These are phyloP conservation scores for Amanita exitialis DNA, from an alignment of 768 basidiomycete genomes.

Conservation along the genomic window DNA sequence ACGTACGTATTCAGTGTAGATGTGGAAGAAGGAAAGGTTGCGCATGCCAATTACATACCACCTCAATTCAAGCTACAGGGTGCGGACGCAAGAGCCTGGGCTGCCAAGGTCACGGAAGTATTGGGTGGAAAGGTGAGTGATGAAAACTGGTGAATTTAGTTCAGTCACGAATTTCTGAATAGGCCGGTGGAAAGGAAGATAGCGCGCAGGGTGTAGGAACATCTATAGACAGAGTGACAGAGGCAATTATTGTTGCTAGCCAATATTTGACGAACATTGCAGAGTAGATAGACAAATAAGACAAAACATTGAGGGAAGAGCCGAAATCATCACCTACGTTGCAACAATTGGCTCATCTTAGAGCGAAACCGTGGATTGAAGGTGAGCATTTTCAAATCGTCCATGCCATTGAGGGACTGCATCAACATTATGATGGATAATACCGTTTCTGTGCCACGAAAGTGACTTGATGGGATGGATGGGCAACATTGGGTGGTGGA, in stretches of 20 bases:
- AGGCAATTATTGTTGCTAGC: conserved; percentile 54
- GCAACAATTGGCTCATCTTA: not conserved
- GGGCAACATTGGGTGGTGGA: conserved; percentile 7
- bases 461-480: conserved; percentile 11
- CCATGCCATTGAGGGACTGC: not conserved
- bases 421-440: not conserved
- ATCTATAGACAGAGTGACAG: conserved; percentile 48
- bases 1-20: conserved; percentile 86
- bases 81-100: conserved; percentile 86
- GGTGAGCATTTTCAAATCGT: not conserved
- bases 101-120: conserved; percentile 62
- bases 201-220: conserved; percentile 82
- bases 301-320: not conserved
- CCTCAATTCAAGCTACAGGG: conserved; percentile 47
- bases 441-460: not conserved
- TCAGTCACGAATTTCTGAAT: not conserved
- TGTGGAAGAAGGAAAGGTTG: conserved; percentile 57
- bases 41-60: conserved; percentile 79
- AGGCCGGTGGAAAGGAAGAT: conserved; percentile 96
- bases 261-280: conserved; percentile 20
- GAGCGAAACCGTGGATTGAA: not conserved
- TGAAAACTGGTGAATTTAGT: not conserved
- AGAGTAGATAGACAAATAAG: not conserved
- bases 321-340: not conserved
- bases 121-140: conserved; percentile 80